These are phyloP conservation scores for Myxozyma kluyveri DNA, from an alignment of 805 yeast species.

Conservation along the genomic window DNA sequence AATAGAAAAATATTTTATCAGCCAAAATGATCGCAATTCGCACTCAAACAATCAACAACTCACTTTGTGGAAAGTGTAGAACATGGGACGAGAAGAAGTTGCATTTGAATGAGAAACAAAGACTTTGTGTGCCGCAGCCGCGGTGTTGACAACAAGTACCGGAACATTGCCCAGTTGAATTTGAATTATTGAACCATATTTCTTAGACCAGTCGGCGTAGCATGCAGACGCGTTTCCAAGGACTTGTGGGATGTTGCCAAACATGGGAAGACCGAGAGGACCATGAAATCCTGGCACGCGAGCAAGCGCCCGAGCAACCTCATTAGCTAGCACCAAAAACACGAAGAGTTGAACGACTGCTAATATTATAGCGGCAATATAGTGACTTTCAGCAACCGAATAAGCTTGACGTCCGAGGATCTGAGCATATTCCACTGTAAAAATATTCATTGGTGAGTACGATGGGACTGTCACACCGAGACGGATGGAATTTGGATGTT, in stretches of 20 bases:
- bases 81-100: conserved; percentile 64
- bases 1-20: not conserved
- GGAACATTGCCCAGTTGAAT: conserved; percentile 56
- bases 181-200: conserved; percentile 52
- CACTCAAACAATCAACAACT: not conserved
- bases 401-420: not conserved
- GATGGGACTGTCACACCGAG: too few relatives aligned
- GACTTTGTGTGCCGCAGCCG: conserved; percentile 50
- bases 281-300: conserved; percentile 29
- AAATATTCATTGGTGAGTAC: not conserved
- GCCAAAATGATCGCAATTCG: not conserved
- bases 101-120: conserved; percentile 54
- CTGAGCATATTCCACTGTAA: not conserved
- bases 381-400: not conserved
- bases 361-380: not conserved
- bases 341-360: not conserved
- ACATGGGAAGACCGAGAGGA: conserved; percentile 28
- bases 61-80: conserved; percentile 65
- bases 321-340: conserved; percentile 8
- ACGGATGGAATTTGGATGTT: too few relatives aligned
- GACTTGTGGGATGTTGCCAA: conserved; percentile 30
- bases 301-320: conserved; percentile 2
- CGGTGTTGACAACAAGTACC: conserved; percentile 67
- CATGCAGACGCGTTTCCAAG: conserved; percentile 27
- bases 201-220: conserved; percentile 36